Base-by-base conservation (phyloP, 352 stramenopile genomes). In the Phytophthora uliginosa region DNA sequence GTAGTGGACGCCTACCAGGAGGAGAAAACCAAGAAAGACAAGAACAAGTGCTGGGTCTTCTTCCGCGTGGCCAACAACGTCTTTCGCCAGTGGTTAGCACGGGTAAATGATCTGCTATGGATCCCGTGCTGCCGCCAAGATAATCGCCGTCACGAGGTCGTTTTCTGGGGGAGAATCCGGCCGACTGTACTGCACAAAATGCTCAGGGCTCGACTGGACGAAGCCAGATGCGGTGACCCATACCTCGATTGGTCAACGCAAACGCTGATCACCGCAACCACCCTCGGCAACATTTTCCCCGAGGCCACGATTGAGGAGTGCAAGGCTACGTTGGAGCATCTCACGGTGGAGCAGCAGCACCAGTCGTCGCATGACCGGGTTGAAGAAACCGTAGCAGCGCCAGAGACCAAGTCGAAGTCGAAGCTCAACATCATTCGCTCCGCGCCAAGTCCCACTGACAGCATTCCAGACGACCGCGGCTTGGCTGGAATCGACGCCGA, bases 1-100 rank as follows among this genome's bases (percentile, higher is more conserved):
- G 82, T 93, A 1, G 72, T 93, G 15, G 82, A 91, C 33, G 76
- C 84, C 10, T 93, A 90, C 56, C 69, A 73, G 9, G 71, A 86
- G 34, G 83, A 80, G 17, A 74, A 86, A 45, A 74, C 51, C 20
- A 76, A 78, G 8, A 74, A 74, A 9, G 76, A 69, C 34, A 75
- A 67, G 18, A 74, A 67, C 59, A 85, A 71, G 22, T 77, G 71
- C 33, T 77, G 66, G 71, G 59, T 74, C 7, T 77, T 77, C 13
- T 34, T 22, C 22, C 81, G 79, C 1, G 76, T 82, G 7, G 8
- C 78, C 10, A 22, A 13, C 18, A 84, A 77, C 15, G 59, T 77
- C 0, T 77, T 70, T 36, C 59, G 59, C 8, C 59, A 74, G 59
- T 67, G 36, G 66, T 12, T 81, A n/a, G 54, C 73, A 24, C 13